phyloP scores from a whole-genome alignment of 768 basidiomycete species.

The Exidia glandulosa region DNA sequence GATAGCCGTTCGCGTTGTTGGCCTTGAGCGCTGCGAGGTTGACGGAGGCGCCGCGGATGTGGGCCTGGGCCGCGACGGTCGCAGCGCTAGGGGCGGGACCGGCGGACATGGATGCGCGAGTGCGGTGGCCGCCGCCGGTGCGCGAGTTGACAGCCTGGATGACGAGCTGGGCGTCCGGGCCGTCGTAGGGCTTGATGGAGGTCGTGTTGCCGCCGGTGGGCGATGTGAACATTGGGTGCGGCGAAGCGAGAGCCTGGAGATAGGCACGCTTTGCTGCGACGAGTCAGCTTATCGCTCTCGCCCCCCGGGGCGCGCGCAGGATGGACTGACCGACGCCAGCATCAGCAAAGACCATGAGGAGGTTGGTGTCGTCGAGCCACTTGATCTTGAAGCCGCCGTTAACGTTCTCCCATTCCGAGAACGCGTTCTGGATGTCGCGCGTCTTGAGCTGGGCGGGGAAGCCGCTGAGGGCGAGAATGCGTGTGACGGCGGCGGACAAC shows the following conservation, averaged over 20 bases:
- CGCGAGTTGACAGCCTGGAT: constrained; percentile 77
- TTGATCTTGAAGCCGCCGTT: constrained; percentile 97
- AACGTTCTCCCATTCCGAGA: constrained; percentile 76
- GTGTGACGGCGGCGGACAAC: constrained; percentile 89
- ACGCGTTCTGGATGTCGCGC: constrained; percentile 85
- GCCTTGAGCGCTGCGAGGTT: neutral
- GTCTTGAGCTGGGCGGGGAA: constrained; percentile 96
- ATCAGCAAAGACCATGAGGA: constrained; percentile 89
- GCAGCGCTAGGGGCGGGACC: constrained; percentile 20
- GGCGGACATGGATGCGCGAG: constrained; percentile 36
- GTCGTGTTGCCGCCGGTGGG: constrained; percentile 41
- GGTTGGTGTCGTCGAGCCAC: constrained; percentile 94
- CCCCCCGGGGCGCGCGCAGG: too few relatives aligned
- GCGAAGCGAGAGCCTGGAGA: constrained; percentile 77
- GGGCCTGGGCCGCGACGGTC: constrained; percentile 21
- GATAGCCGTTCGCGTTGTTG: neutral
- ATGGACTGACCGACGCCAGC: constrained; percentile 73
- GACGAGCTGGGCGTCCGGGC: constrained; percentile 78
- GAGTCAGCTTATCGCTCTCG: too few relatives aligned
- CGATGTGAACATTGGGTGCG: constrained; percentile 58
- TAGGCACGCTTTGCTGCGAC: constrained; percentile 88
- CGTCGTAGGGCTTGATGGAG: constrained; percentile 84
- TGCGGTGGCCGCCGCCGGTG: constrained; percentile 51
- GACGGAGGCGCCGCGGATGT: constrained; percentile 13
- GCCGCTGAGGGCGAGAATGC: constrained; percentile 81